A percentile compares a stretch with the other conserved stretches of the same genome.
Evolutionary conservation across 805 yeast species (phyloP).

Genomic region (Ogataea corticis): DNA sequence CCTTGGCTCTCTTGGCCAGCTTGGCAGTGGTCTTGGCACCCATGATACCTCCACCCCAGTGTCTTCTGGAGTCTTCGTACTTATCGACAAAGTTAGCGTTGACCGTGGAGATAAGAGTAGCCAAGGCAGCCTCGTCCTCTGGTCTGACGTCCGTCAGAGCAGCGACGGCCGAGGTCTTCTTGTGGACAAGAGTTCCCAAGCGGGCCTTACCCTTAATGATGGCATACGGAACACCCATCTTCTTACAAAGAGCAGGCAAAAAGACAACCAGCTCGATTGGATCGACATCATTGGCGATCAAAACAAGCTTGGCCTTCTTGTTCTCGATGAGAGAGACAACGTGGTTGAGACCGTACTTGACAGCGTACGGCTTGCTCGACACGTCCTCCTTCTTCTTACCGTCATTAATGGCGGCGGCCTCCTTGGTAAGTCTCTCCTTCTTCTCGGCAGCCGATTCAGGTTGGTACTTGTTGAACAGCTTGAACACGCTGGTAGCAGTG

Average conservation of each 20-base stretch:
- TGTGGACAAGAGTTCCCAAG: slow-evolving; percentile 95
- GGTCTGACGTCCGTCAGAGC: slow-evolving; percentile 94
- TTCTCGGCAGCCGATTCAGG: slow-evolving; percentile 97
- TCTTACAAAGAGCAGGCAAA: slow-evolving; percentile 98
- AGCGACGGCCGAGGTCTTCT: slow-evolving; percentile 96
- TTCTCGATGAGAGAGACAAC: slow-evolving; percentile 95
- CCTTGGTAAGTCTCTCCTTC: slow-evolving; percentile 98
- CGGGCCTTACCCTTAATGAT: slow-evolving; percentile 98
- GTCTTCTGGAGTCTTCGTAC: slow-evolving; percentile 95
- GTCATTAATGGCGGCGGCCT: slow-evolving; percentile 98
- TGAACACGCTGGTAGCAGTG: slow-evolving; percentile 96
- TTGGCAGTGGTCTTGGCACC: slow-evolving; percentile 92
- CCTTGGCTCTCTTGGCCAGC: slow-evolving; percentile 72
- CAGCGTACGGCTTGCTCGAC: slow-evolving; percentile 94
- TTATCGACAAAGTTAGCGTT: slow-evolving; percentile 91
- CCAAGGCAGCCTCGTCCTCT: slow-evolving; percentile 93
- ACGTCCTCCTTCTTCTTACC: slow-evolving; percentile 97
- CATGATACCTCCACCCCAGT: slow-evolving; percentile 99
- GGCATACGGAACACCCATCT: slow-evolving; percentile 99
- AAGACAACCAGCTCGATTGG: slow-evolving; percentile 97
- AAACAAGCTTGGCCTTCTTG: slow-evolving; percentile 97
- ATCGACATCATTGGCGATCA: slow-evolving; percentile 98
- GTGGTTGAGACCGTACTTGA: slow-evolving; percentile 99
- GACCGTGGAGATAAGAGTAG: slow-evolving; percentile 89
- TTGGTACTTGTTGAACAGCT: slow-evolving; percentile 98